Evolutionary conservation across 2,329 filamentous ascomycete species (phyloP), one percentile per base, ranked within the genome.

Genomic region (Pezicula carpinea): DNA sequence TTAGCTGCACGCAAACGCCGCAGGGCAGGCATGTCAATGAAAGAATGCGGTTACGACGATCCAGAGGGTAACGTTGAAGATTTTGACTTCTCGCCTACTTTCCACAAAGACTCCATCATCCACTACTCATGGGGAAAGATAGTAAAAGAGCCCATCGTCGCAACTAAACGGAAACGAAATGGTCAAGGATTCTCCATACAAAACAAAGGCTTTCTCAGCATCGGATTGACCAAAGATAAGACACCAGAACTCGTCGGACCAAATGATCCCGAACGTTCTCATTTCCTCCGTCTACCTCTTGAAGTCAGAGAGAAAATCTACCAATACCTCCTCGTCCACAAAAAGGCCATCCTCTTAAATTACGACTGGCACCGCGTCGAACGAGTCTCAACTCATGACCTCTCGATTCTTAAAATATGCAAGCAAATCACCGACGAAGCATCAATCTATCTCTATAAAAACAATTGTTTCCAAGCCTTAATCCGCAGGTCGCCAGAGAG

Each of bases 281-380:
- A 46, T 13, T 41, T 62, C 13, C 41, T 61, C 5, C 41, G 54
- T 7, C 34, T 56, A 14, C 44, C 59, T 10, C 32, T 59, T 5
- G 59, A 62, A 38, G 22, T 59, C 14, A 49, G 59, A 38, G 58
- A 62, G 34, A 44, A 38, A 13, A 53, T 63, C 15, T 63, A 60
- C 35, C 21, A 21, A 1, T 52, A 54, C 21, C 41, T 60, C 5
- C 49, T 62, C 15, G 38, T 52, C 8, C 48, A 54, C 23, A 19
- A 23, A 2, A 49, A 41, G 11, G 49, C 57, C 2, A 59, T 63
- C n/a, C 45, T 57, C n/a, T 22, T 62, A 3, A 48, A 59, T 13
- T 22, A 47, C 11, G 50, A 59, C 39, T 61, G 55, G 56, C 33
- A 38, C 7, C 47, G 43, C 7, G 46, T 56, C 2, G 54, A 60